Percentiles rank a stretch among this genome's conserved stretches.
Evolutionary conservation across 2,329 filamentous ascomycete species (phyloP).

Genomic region (Aspergillus flavus): DNA sequence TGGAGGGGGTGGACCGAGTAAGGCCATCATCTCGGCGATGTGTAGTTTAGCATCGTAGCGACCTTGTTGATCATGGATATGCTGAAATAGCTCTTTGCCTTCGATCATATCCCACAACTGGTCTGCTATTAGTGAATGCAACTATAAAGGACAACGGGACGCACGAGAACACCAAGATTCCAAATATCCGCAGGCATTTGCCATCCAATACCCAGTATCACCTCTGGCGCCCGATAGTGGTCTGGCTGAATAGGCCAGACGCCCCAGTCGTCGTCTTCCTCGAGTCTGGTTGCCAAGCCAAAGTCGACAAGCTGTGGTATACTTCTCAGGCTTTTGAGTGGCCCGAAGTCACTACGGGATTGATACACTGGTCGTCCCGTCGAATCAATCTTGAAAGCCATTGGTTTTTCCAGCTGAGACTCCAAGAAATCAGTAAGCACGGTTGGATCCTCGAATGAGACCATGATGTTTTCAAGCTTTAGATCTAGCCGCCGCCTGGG

Average conservation of each 20-base stretch:
- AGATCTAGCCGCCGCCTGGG: slow-evolving; percentile 36
- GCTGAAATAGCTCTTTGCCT: slow-evolving; percentile 40
- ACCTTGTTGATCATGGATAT: slow-evolving; percentile 37
- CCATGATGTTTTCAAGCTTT: slow-evolving; percentile 49
- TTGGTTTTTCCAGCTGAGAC: slow-evolving; percentile 33
- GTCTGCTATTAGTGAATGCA: slow-evolving; percentile 26
- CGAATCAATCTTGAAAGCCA: slow-evolving; percentile 38
- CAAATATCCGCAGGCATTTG: slow-evolving; percentile 44
- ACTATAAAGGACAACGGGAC: slow-evolving; percentile 19
- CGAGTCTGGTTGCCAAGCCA: slow-evolving; percentile 37
- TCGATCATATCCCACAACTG: slow-evolving; percentile 44
- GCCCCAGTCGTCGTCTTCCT: slow-evolving; percentile 47
- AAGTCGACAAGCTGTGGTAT: slow-evolving; percentile 41
- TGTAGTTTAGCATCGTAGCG: slow-evolving; percentile 42
- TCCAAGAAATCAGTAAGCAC: slow-evolving; percentile 37
- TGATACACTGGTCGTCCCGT: slow-evolving; percentile 38
- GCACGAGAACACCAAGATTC: slow-evolving; percentile 44
- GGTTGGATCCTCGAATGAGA: slow-evolving; percentile 35
- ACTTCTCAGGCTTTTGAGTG: slow-evolving; percentile 29
- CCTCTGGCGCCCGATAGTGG: slow-evolving; percentile 45
- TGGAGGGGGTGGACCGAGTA: slow-evolving; percentile 43
- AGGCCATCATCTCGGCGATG: slow-evolving; percentile 47
- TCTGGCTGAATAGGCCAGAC: slow-evolving; percentile 48
- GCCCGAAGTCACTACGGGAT: slow-evolving; percentile 35
- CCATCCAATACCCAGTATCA: slow-evolving; percentile 44